Evolutionary conservation across 129 eudicot species (phyloP), one percentile per base, ranked within the genome.

Genomic region (Centella asiatica): DNA sequence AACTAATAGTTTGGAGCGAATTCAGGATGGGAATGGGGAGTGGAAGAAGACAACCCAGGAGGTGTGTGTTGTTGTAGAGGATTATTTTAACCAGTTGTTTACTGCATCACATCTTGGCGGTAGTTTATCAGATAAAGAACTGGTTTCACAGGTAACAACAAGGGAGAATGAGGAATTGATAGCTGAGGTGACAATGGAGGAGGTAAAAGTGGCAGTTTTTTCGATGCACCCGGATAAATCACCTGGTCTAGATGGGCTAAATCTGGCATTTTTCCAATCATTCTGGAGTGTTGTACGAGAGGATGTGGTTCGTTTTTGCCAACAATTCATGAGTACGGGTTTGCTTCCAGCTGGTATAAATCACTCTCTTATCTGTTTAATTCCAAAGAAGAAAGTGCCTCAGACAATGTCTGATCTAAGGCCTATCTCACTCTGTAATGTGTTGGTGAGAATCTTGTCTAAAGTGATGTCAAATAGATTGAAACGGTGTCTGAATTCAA

Each of bases 191-290:
- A 52, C 58, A 25, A 0, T 8, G 13, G 31, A 52, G 27, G 56
- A 52, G 23, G 31, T 52, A 7, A 52, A 0, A 22, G 33, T 6
- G 20, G 58, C 15, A 52, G 27, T 22, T 2, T 52, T 52, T 25
- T 52, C 28, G 19, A 50, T 50, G 29, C 56, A 50, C 23, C 56
- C 56, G 56, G 56, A 50, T 24, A 50, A 50, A 50, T 50, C 56
- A n/a, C 56, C 56, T 8, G 56, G 56, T 50, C 29, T 24, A 2
- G 56, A 50, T 24, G 56, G 29, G 11, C 11, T 50, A 0, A 50
- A 50, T 24, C 56, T 24, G 15, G 56, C 13, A 5, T 50, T 50
- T 50, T 50, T 42, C 4, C 29, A 50, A 22, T 24, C 25, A 2
- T 50, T n/a, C 19, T 50, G 56, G 56, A 24, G 9, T 4, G 15